Evolutionary conservation across 164 flowering plant species (phyloP), one percentile per base, ranked within the genome.

Genomic region (Warburgia ugandensis): DNA sequence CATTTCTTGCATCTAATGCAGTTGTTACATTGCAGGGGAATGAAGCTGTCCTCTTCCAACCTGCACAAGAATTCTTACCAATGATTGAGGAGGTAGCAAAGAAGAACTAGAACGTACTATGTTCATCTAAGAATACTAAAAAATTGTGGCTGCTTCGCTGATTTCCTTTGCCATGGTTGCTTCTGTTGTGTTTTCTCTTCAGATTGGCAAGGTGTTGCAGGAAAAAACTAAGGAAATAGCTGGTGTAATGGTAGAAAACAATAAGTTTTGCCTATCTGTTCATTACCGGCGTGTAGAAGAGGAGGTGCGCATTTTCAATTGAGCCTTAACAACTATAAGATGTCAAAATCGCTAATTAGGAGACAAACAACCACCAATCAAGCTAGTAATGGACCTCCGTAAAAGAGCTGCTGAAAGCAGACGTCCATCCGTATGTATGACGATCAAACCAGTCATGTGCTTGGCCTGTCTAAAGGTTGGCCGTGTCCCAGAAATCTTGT

Each of bases 41-140:
- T 50, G 68, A 73, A 45, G 61, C 61, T 5, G 74, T 86, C 23
- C 68, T 77, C 1, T 88, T 70, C 59, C 97, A 94, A 58, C 79
- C 99, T 6, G 97, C 97, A 1, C 68, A 60, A 50, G 84, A 84
- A 45, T 86, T 80, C 52, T 59, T 86, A 23, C 95, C 95, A 8
- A 80, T 79, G 78, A 84, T 94, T 28, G 77, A 84, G 28, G 80
- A 88, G 84, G 98, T 84, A 51, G 27, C 11, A 35, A 19, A 31
- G 6, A 35, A 27, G 22, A 8, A 9, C 9, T 33, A 28, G 13
- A 31, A 12, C 3, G 33, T 6, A 12, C 11, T 25, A 21, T 21
- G 33, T 26, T 35, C 29, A 4, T 31, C 39, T 5, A 14, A 44
- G 12, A 8, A 20, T 44, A 20, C 14, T n/a, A 20, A 14, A 20